Base-by-base conservation (phyloP, 1,284 basidiomycete species). In the Puccinia coronata region DNA sequence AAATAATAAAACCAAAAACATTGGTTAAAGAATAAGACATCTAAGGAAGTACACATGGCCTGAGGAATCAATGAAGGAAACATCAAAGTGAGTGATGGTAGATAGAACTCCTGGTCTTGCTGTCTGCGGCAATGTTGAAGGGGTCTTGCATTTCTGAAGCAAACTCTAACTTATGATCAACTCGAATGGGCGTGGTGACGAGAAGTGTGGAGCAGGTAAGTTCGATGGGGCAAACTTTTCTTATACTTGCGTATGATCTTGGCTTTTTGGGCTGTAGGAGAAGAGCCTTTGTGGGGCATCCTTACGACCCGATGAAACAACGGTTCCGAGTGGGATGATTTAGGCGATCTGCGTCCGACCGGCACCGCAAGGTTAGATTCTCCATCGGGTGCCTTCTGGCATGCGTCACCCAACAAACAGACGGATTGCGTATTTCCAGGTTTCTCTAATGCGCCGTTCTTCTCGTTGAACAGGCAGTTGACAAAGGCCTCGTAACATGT, bases 401-500 rank as follows among this genome's bases (percentile, higher is more conserved):
- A 80, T 36, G 79, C 51, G 57, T 72, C 57, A 2, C 79, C 79
- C 18, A 80, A 28, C 11, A 80, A 34, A 67, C 79, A 80, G 23
- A 71, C 71, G 11, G 53, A 57, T 72, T 80, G 57, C 36, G 79
- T 80, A 25, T 80, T 72, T 47, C 70, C 79, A 23, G 79, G 79
- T 12, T 80, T 39, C 55, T 49, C 61, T 16, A 80, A 51, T 23
- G 70, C 79, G 2, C 79, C 79, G n/a, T 49, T 73, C 25, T 23
- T 11, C 43, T 71, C 23, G 47, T 80, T 71, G 55, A 80, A 80
- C 43, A 80, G 43, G 55, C 79, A 80, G 41, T 80, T 49, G 5
- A 73, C 57, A 41, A 80, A 80, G 28, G 70, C 47, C 51, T 80
- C 79, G 47, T 73, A 80, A 67, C 79, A 80, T n/a, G 79, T 51